A percentile compares a stretch with the other conserved stretches of the same genome.
Conservation (phyloP, 305 asterid species). For the Caryopteris hybrid region DNA sequence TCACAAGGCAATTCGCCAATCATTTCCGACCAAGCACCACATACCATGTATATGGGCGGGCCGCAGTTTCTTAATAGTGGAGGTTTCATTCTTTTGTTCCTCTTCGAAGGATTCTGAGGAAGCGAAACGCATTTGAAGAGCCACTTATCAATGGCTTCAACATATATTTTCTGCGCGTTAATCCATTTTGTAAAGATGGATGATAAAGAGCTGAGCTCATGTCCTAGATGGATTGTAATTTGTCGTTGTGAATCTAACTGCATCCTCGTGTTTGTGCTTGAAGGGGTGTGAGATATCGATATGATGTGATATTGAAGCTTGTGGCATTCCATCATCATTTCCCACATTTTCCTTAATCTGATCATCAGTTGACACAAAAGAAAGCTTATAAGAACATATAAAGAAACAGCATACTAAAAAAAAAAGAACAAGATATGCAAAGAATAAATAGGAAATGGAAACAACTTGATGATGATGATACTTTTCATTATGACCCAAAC, state of each 20-base stretch:
- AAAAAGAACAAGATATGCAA: slow-evolving; percentile 3
- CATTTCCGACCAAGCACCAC: slow-evolving; percentile 79
- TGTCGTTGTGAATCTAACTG: slow-evolving; percentile 67
- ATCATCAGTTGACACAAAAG: too few relatives aligned
- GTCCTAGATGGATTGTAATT: slow-evolving; percentile 50
- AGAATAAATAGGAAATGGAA: not conserved
- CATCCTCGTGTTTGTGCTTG: slow-evolving; percentile 40
- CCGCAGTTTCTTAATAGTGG: slow-evolving; percentile 59
- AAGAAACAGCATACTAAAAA: too few relatives aligned
- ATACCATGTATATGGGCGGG: slow-evolving; percentile 83
- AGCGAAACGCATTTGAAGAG: slow-evolving; percentile 67
- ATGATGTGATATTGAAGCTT: slow-evolving; percentile 74
- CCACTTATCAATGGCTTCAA: slow-evolving; percentile 80
- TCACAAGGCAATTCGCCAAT: slow-evolving; percentile 49
- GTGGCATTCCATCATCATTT: slow-evolving; percentile 74
- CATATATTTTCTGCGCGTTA: slow-evolving; percentile 62
- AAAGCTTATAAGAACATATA: too few relatives aligned
- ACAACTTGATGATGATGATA: too few relatives aligned
- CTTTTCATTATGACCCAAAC: too few relatives aligned
- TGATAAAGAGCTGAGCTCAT: slow-evolving; percentile 46
- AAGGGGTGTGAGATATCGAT: slow-evolving; percentile 63
- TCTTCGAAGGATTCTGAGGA: slow-evolving; percentile 52
- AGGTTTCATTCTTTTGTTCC: slow-evolving; percentile 48
- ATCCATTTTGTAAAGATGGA: slow-evolving; percentile 82
- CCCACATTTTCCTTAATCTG: slow-evolving; percentile 97